Conservation (phyloP, 148 eudicot genomes). For the Amaranthus hypochondriacus region DNA sequence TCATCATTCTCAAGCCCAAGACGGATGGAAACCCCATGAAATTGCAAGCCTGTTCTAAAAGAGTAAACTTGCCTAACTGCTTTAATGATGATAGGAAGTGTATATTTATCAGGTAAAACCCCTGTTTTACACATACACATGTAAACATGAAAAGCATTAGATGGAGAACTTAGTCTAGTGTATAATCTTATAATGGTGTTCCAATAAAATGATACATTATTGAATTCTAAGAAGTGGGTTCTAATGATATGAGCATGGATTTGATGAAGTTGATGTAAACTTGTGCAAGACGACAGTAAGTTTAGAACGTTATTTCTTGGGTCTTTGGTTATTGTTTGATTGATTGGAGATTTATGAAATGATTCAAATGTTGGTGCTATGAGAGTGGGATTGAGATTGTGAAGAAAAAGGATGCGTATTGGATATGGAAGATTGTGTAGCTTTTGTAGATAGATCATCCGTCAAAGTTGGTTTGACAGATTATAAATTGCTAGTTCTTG, state of each 20-base stretch:
- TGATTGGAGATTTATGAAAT: not conserved
- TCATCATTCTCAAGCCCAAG: conserved; percentile 45
- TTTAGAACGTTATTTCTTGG: conserved; percentile 18
- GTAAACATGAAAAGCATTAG: conserved; percentile 36
- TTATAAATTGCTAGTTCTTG: no score
- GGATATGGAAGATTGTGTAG: conserved; percentile 3
- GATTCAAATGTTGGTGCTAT: not conserved
- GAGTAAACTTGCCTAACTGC: conserved; percentile 42
- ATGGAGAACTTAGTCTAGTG: conserved; percentile 41
- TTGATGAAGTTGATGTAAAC: conserved; percentile 37
- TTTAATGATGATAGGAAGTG: conserved; percentile 63
- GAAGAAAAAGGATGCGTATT: conserved; percentile 11
- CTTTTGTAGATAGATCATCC: not conserved
- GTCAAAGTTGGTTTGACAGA: not conserved
- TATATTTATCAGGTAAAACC: conserved; percentile 47
- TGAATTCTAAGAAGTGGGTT: conserved; percentile 46
- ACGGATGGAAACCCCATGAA: conserved; percentile 47
- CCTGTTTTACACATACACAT: conserved; percentile 45
- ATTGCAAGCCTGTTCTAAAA: conserved; percentile 31
- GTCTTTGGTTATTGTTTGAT: not conserved
- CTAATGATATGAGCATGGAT: conserved; percentile 44
- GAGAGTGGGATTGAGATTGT: conserved; percentile 8
- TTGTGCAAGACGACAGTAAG: conserved; percentile 38
- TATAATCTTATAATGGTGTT: conserved; percentile 57
- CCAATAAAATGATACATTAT: conserved; percentile 40